These are phyloP conservation scores for Corynascus novoguineensis DNA, from an alignment of 495 filamentous ascomycete species.

Conservation along the genomic window DNA sequence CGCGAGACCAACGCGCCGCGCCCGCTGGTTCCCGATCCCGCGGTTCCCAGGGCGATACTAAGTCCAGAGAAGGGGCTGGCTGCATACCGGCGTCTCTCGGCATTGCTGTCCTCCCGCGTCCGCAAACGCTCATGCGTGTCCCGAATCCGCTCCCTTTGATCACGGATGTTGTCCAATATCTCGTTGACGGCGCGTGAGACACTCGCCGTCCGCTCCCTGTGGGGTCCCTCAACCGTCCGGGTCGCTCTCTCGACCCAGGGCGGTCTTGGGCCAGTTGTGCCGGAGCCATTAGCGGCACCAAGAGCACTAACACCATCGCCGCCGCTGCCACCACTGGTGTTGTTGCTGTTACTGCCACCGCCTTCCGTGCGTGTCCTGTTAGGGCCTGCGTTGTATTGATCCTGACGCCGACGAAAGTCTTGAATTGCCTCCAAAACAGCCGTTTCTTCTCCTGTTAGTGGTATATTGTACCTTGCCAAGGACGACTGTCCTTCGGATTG, in stretches of 20 bases:
- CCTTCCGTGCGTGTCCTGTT: conserved; percentile 9
- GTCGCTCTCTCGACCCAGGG: conserved; percentile 15
- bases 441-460: conserved; percentile 43
- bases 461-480: conserved; percentile 31
- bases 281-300: conserved; percentile 5
- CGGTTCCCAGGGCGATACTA: neutral
- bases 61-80: conserved; percentile 14
- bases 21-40: conserved; percentile 4
- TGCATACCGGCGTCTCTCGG: conserved; percentile 24
- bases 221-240: neutral
- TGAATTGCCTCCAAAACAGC: conserved; percentile 46
- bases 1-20: conserved; percentile 15
- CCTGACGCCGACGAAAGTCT: conserved; percentile 42
- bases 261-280: conserved; percentile 4
- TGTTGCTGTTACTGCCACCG: conserved; percentile 7
- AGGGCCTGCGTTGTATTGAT: conserved; percentile 21
- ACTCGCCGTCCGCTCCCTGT: conserved; percentile 23
- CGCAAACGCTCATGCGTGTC: conserved; percentile 20
- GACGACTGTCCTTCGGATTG: conserved; percentile 23
- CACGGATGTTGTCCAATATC: conserved; percentile 24
- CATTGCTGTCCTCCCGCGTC: conserved; percentile 11
- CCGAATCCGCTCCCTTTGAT: conserved; percentile 23
- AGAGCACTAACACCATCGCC: conserved; percentile 1
- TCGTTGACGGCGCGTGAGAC: conserved; percentile 24
- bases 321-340: conserved; percentile 3